These are phyloP conservation scores for Corylus heterophylla DNA, from an alignment of 306 rosid species.

Conservation along the genomic window DNA sequence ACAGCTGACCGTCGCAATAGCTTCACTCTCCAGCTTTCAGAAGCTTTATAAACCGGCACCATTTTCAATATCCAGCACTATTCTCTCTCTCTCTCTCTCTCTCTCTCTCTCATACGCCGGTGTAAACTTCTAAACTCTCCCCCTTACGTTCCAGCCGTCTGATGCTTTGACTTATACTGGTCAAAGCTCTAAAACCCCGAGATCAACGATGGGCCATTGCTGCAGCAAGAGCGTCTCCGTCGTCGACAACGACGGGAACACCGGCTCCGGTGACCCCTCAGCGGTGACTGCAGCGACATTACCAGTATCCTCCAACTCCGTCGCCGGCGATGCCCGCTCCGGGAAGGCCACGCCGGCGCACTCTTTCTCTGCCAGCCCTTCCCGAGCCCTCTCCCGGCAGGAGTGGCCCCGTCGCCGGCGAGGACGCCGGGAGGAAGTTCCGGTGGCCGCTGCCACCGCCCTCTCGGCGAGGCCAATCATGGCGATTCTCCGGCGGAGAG, in stretches of 20 bases:
- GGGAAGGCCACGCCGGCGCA: slow-evolving; percentile 58
- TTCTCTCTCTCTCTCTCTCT: neutral
- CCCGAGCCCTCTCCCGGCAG: slow-evolving; percentile 74
- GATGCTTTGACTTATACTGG: slow-evolving; percentile 42
- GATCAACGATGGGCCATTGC: slow-evolving; percentile 75
- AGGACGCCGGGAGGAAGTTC: slow-evolving; percentile 72
- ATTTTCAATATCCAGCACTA: slow-evolving; percentile 13
- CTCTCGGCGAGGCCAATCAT: slow-evolving; percentile 96
- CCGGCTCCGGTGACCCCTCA: slow-evolving; percentile 32
- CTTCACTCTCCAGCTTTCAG: slow-evolving; percentile 32
- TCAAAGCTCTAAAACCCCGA: slow-evolving; percentile 18
- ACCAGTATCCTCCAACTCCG: slow-evolving; percentile 21
- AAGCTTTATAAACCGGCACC: neutral
- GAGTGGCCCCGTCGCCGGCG: slow-evolving; percentile 91
- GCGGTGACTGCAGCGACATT: slow-evolving; percentile 21
- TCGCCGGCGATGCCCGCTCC: slow-evolving; percentile 39
- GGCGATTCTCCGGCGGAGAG: slow-evolving; percentile 61
- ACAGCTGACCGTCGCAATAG: slow-evolving; percentile 35
- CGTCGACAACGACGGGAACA: slow-evolving; percentile 45
- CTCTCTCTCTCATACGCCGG: slow-evolving; percentile 18
- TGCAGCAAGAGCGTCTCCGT: slow-evolving; percentile 61
- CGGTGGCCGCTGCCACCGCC: slow-evolving; percentile 96
- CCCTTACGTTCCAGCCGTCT: slow-evolving; percentile 29
- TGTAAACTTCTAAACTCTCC: slow-evolving; percentile 24
- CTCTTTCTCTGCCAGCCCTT: slow-evolving; percentile 65